Evolutionary conservation across 1,139 yeast genomes (phyloP).

Genomic region (Ogataea hybrid): DNA sequence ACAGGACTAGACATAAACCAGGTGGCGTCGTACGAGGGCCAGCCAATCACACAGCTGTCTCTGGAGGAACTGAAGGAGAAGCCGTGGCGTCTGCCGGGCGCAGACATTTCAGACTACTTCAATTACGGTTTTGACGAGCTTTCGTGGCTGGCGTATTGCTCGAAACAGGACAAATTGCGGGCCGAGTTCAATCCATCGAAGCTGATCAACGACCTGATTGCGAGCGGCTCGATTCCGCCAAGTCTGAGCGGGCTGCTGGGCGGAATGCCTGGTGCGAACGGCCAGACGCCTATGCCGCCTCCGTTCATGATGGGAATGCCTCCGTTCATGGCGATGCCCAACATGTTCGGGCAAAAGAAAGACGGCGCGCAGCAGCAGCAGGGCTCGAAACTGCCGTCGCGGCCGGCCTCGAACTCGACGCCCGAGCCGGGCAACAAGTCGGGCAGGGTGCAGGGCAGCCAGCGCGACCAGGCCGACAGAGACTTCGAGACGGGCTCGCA

Average conservation of each 20-base stretch:
- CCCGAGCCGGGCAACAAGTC: slow-evolving; percentile 25
- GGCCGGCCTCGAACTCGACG: slow-evolving; percentile 27
- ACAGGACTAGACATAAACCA: slow-evolving; percentile 62
- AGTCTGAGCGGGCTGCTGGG: slow-evolving; percentile 22
- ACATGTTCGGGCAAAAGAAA: slow-evolving; percentile 26
- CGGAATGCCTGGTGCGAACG: slow-evolving; percentile 11
- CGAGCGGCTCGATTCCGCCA: slow-evolving; percentile 30
- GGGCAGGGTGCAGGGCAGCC: slow-evolving; percentile 17
- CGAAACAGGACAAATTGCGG: slow-evolving; percentile 80
- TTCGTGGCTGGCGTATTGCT: slow-evolving; percentile 92
- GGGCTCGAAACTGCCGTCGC: slow-evolving; percentile 22
- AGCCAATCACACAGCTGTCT: slow-evolving; percentile 80
- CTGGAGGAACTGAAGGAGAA: slow-evolving; percentile 83
- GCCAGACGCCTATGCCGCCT: slow-evolving; percentile 16
- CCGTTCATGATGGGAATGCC: slow-evolving; percentile 18
- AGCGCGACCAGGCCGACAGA: slow-evolving; percentile 30
- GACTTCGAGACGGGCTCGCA: slow-evolving; percentile 25
- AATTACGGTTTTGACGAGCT: slow-evolving; percentile 96
- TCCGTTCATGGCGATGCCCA: slow-evolving; percentile 36
- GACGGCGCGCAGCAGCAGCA: slow-evolving; percentile 53
- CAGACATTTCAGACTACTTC: slow-evolving; percentile 90
- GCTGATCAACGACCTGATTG: slow-evolving; percentile 41
- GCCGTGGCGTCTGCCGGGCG: slow-evolving; percentile 98
- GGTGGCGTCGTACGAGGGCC: slow-evolving; percentile 78
- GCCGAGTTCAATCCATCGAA: slow-evolving; percentile 72